Conservation (phyloP, 2,329 filamentous ascomycete genomes). For the Periconia sp. region DNA sequence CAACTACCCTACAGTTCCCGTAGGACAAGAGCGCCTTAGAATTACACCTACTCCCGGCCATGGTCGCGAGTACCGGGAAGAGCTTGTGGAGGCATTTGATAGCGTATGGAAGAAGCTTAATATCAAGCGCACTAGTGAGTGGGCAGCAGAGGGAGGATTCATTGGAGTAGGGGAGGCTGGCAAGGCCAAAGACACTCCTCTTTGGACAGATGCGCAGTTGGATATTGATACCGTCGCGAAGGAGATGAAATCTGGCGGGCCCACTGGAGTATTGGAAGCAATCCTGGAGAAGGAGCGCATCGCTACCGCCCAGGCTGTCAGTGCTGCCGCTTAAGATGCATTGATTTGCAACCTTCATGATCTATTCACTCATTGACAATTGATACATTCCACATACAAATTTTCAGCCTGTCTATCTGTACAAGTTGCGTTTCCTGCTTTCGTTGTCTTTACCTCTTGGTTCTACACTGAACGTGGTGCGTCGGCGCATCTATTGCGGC, state of each 20-base stretch:
- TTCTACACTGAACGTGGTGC: no score
- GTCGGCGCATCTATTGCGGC: no score
- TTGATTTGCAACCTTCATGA: slow-evolving; percentile 5
- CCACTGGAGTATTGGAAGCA: slow-evolving; percentile 50
- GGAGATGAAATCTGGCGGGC: slow-evolving; percentile 57
- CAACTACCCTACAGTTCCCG: slow-evolving; percentile 97
- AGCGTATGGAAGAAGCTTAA: slow-evolving; percentile 84
- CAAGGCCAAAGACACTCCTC: slow-evolving; percentile 63
- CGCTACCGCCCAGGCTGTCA: slow-evolving; percentile 46
- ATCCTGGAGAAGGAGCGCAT: slow-evolving; percentile 51
- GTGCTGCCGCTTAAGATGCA: slow-evolving; percentile 41
- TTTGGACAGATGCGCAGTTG: slow-evolving; percentile 91
- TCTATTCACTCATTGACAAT: slow-evolving; percentile 33
- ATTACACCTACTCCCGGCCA: slow-evolving; percentile 97
- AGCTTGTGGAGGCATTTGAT: slow-evolving; percentile 82
- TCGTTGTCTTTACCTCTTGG: no score
- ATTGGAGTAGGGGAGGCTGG: slow-evolving; percentile 83
- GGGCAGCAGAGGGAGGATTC: slow-evolving; percentile 89
- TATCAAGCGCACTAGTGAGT: slow-evolving; percentile 91
- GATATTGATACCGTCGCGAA: slow-evolving; percentile 60
- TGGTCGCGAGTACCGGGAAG: slow-evolving; percentile 77
- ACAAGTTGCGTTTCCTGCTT: background rate
- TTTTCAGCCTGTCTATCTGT: background rate
- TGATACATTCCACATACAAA: background rate
- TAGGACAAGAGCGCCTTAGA: slow-evolving; percentile 94